Evolutionary conservation across 2,329 filamentous ascomycete genomes (phyloP), one percentile per base, ranked within the genome.

Genomic region (Hymenoscyphus fructigenus): DNA sequence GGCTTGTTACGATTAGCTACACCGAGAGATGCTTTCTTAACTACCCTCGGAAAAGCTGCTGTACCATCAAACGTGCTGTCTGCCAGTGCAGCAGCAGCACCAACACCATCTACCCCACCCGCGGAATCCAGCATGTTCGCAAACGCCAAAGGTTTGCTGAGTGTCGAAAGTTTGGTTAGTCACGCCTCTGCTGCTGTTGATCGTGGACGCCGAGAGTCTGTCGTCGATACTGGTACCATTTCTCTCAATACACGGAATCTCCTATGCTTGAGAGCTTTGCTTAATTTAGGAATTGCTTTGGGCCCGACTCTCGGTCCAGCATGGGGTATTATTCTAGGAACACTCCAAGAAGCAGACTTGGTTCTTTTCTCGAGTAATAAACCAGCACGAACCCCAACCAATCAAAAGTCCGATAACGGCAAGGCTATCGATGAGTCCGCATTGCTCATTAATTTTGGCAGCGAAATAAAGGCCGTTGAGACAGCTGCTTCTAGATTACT

Each of bases 281-380:
- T 99, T n/a, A 99, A 99, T 71, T 80, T 99, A 3, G 95, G 95
- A 1, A 99, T 98, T 72, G 95, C 95, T 2, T 80, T 99, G 0
- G 95, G 95, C 0, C 93, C 95, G 2, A 97, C 92, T 0, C 82
- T 99, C 0, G 88, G 91, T 41, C 83, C 85, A 15, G 91, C 94
- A 0, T 99, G 96, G 91, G 88, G 88, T 1, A 98, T 99, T 65
- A 83, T 99, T 17, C 84, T 99, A 1, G 93, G 96, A 73, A 96
- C 93, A 0, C 80, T 99, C 7, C 93, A 97, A 73, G 92, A 97
- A 76, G 93, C 94, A 2, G 95, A 98, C 72, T 88, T 96, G 67
- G 88, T 98, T 3, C 83, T 97, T 29, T 91, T 89, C 58, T 75
- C 76, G 15, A 77, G 75, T 63, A 84, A 86, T 12, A 86, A 83